A percentile compares a stretch with the other conserved stretches of the same genome.
These are phyloP conservation scores for Lachnellula hyalina DNA, from an alignment of 2,329 filamentous ascomycete genomes.

Conservation along the genomic window DNA sequence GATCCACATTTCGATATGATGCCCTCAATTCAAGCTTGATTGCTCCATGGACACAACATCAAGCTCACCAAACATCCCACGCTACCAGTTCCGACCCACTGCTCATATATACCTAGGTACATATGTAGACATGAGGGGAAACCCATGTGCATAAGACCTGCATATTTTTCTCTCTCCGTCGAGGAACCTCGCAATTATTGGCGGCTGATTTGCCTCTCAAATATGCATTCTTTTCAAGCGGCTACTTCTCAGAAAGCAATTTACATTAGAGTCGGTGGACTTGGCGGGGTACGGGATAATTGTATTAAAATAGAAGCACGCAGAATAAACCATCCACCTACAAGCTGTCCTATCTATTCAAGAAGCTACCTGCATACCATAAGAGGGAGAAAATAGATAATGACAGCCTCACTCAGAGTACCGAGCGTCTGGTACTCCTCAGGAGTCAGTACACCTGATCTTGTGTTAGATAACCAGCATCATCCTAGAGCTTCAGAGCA, in stretches of 20 bases:
- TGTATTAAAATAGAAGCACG: neutral
- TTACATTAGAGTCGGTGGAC: too few relatives aligned
- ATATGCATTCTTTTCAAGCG: neutral
- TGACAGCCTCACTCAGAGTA: neutral
- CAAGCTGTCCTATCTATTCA: neutral
- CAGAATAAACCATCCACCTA: neutral
- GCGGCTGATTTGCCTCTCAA: neutral
- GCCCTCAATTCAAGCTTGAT: neutral
- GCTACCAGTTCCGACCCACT: neutral
- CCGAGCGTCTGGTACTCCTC: slow-evolving; percentile 5
- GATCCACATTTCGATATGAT: slow-evolving; percentile 3
- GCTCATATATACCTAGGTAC: neutral
- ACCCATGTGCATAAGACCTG: neutral
- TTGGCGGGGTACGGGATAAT: too few relatives aligned
- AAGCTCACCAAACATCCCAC: neutral
- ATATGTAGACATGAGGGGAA: neutral
- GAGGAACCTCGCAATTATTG: neutral
- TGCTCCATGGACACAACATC: neutral
- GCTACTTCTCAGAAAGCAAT: neutral
- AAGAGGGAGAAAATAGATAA: neutral
- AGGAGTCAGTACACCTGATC: slow-evolving; percentile 3
- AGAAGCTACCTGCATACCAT: neutral
- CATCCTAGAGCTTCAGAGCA: slow-evolving; percentile 1
- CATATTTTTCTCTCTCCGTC: neutral
- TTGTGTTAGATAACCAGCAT: slow-evolving; percentile 9